A percentile compares a stretch with the other conserved stretches of the same genome.
These are phyloP conservation scores for Clitoria ternatea DNA, from an alignment of 306 rosid species.

Conservation along the genomic window DNA sequence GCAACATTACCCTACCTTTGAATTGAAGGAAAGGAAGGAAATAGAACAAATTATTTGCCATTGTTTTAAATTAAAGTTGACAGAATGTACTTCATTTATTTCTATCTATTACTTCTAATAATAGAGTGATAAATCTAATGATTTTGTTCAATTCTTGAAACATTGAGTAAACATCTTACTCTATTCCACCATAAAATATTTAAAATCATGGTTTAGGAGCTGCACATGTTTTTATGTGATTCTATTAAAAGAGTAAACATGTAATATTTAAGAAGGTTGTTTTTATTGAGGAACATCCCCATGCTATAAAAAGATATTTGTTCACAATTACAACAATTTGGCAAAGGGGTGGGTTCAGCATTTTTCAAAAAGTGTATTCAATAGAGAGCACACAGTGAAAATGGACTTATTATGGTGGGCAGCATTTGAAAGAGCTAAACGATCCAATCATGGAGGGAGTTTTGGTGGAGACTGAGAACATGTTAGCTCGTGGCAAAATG, in stretches of 20 bases:
- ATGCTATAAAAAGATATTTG: not conserved
- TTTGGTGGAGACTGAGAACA: conserved; percentile 72
- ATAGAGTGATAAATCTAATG: no score
- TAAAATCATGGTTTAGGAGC: no score
- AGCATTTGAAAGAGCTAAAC: conserved; percentile 70
- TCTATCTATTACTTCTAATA: no score
- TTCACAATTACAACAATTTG: not conserved
- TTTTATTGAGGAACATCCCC: not conserved
- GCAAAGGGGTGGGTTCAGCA: not conserved
- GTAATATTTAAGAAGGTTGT: not conserved
- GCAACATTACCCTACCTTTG: not conserved
- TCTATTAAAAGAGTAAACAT: no score
- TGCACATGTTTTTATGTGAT: not conserved
- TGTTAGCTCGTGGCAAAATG: conserved; percentile 84
- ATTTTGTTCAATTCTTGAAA: no score
- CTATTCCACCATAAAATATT: no score
- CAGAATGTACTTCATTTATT: no score
- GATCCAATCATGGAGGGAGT: conserved; percentile 85
- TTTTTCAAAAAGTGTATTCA: not conserved
- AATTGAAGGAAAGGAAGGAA: not conserved
- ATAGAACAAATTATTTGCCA: not conserved
- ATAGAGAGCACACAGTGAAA: not conserved
- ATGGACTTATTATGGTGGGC: conserved; percentile 1
- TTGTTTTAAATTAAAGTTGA: no score
- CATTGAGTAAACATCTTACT: no score